Conservation (phyloP, 441 rosid species). For the Biscutella laevigata region DNA sequence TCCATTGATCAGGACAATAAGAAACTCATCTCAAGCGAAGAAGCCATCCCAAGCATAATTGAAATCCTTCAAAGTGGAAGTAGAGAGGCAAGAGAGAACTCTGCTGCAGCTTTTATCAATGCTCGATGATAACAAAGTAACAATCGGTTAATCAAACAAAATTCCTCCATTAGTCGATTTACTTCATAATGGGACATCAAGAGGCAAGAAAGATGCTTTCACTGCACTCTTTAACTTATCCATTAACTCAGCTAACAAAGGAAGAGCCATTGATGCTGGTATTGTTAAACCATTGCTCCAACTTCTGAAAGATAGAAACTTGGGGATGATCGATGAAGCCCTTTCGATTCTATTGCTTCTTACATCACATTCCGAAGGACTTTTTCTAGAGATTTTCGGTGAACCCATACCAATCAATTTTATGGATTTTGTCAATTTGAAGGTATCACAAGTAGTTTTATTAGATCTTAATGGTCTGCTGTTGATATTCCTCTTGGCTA, state of each 20-base stretch:
- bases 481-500: too few relatives aligned
- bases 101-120: constrained; percentile 74
- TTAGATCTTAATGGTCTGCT: too few relatives aligned
- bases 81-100: constrained; percentile 65
- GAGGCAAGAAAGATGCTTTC: constrained; percentile 67
- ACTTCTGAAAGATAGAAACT: constrained; percentile 36
- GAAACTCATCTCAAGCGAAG: constrained; percentile 40
- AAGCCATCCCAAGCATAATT: constrained; percentile 53
- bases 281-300: constrained; percentile 39
- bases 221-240: constrained; percentile 63
- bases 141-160: constrained; percentile 41
- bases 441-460: too few relatives aligned
- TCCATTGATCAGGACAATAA: constrained; percentile 57
- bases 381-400: too few relatives aligned
- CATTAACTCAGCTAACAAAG: constrained; percentile 51
- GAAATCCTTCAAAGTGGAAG: constrained; percentile 49
- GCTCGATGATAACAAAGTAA: constrained; percentile 64
- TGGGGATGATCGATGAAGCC: constrained; percentile 72
- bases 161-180: constrained; percentile 54
- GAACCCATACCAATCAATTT: too few relatives aligned
- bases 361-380: constrained; percentile 51
- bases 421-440: too few relatives aligned
- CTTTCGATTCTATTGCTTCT: constrained; percentile 62
- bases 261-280: constrained; percentile 56
- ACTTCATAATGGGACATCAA: constrained; percentile 43